A percentile compares a stretch with the other conserved stretches of the same genome.
Evolutionary conservation across 1,139 yeast genomes (phyloP).

Genomic region (Yamadazyma trypodendri): DNA sequence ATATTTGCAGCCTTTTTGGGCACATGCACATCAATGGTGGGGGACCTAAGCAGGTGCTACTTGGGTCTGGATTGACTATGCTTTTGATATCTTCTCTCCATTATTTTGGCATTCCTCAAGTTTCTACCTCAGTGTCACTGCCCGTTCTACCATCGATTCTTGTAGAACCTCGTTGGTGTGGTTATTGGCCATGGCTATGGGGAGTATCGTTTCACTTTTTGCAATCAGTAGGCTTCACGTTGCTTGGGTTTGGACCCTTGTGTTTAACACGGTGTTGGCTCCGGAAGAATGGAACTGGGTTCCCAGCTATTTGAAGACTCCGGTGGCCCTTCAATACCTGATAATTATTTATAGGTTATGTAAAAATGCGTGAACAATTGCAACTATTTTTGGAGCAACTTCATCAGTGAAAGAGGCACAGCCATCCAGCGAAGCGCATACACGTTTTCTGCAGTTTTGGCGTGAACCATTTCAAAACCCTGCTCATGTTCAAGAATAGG

Average conservation of each 20-base stretch:
- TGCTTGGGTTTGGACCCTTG: constrained; percentile 71
- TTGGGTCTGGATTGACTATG: constrained; percentile 66
- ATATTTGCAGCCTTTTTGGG: no score
- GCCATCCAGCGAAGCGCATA: no score
- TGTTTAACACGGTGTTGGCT: constrained; percentile 65
- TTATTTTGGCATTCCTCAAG: constrained; percentile 75
- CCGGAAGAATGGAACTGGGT: constrained; percentile 47
- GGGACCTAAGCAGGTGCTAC: constrained; percentile 40
- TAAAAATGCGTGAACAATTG: constrained; percentile 2
- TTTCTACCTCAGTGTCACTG: constrained; percentile 65
- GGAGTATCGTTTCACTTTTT: constrained; percentile 71
- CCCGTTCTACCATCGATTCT: constrained; percentile 78
- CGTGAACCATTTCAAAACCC: background rate
- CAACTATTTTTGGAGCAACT: background rate
- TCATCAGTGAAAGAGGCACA: no score
- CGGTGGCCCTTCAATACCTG: constrained; percentile 5
- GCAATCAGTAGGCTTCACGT: constrained; percentile 63
- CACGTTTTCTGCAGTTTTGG: no score
- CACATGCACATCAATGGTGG: no score
- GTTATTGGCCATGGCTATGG: constrained; percentile 68
- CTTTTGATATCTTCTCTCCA: constrained; percentile 71
- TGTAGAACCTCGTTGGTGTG: constrained; percentile 76
- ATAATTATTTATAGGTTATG: no score
- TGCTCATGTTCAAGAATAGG: constrained; percentile 1
- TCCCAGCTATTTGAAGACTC: constrained; percentile 41